These are phyloP conservation scores for Eimeria sp. DNA, from an alignment of 169 alveolate genomes.

Conservation along the genomic window DNA sequence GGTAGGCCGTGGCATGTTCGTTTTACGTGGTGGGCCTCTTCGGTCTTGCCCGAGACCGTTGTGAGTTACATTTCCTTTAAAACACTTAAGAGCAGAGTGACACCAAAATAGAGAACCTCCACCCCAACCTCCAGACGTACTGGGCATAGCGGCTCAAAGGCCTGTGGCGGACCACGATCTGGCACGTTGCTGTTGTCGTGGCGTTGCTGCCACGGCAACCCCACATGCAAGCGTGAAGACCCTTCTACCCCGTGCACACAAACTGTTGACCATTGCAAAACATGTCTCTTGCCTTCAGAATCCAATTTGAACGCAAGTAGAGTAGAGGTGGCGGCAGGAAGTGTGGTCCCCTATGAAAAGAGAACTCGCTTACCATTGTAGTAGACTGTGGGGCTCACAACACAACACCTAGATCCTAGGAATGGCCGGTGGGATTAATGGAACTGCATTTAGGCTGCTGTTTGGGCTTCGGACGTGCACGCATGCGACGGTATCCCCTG, in stretches of 20 bases:
- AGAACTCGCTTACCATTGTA: neutral
- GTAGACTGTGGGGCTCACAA: neutral
- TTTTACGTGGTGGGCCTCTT: too few species aligned
- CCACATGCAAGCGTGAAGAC: neutral
- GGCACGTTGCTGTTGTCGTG: neutral
- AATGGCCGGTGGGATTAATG: neutral
- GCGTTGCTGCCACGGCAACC: neutral
- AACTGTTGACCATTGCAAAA: neutral
- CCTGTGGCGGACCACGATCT: neutral
- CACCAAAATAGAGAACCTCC: neutral
- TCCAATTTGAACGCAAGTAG: neutral
- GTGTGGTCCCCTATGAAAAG: too few species aligned
- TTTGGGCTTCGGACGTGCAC: neutral
- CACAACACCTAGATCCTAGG: neutral
- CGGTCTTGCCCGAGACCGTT: too few species aligned
- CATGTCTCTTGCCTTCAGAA: neutral
- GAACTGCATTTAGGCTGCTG: neutral
- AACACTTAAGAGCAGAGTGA: too few species aligned
- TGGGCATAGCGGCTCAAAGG: neutral
- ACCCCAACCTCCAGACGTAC: neutral
- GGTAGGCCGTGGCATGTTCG: too few species aligned
- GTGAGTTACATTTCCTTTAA: too few species aligned
- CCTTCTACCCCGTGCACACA: neutral
- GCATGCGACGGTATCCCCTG: neutral
- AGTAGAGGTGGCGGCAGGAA: too few species aligned